phyloP scores from a whole-genome alignment of 257 asterid species.

The Nicotiana undulata region DNA sequence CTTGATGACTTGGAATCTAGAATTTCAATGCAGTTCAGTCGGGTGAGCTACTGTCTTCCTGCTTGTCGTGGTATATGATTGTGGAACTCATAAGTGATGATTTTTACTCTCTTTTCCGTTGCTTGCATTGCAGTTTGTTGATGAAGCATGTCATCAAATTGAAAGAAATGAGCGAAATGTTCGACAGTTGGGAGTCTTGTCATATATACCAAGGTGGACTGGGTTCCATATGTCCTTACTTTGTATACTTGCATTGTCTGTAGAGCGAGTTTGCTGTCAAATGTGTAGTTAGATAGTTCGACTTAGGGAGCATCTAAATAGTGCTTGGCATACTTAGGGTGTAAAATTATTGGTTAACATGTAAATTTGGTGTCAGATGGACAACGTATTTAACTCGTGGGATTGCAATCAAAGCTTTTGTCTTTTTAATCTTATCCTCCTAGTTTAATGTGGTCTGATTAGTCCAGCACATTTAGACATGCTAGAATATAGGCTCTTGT shows the following conservation, averaged over 20 bases:
- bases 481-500: background rate
- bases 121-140: constrained; percentile 62
- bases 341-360: background rate
- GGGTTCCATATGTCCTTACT: background rate
- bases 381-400: background rate
- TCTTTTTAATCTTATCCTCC: background rate
- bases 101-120: constrained; percentile 18
- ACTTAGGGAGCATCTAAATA: background rate
- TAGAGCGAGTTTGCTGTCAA: background rate
- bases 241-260: background rate
- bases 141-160: constrained; percentile 94
- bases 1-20: constrained; percentile 93
- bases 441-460: constrained; percentile 3
- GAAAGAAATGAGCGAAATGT: constrained; percentile 82
- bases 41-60: constrained; percentile 44
- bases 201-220: constrained; percentile 79
- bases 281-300: background rate
- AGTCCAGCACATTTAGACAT: background rate
- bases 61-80: background rate
- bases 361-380: background rate
- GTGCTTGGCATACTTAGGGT: background rate
- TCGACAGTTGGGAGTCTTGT: constrained; percentile 76
- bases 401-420: background rate
- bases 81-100: constrained; percentile 2
- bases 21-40: constrained; percentile 63